These are phyloP conservation scores for Zygosaccharomyces rouxii DNA, from an alignment of 805 yeast species.

Conservation along the genomic window DNA sequence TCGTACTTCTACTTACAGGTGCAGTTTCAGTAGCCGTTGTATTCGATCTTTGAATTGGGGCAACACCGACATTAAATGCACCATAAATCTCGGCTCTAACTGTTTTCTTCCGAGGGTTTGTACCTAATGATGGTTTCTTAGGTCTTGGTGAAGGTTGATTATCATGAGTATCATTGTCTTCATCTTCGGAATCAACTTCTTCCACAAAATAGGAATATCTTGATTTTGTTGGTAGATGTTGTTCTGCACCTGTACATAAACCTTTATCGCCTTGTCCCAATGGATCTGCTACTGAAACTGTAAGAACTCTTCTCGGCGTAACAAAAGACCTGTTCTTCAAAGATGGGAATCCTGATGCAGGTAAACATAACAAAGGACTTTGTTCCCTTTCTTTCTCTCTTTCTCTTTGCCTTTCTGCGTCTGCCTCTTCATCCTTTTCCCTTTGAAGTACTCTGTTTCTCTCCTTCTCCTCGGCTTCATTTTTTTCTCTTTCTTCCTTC, in stretches of 20 bases:
- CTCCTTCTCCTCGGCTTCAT: constrained; percentile 1
- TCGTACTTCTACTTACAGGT: constrained; percentile 1
- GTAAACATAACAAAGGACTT: constrained; percentile 25
- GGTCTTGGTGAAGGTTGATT: neutral
- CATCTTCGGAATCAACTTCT: constrained; percentile 18
- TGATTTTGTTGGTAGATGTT: constrained; percentile 26
- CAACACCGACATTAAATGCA: constrained; percentile 1
- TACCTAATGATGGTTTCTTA: neutral
- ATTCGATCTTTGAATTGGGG: constrained; percentile 2
- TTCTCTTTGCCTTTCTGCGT: neutral
- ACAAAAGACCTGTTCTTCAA: constrained; percentile 13
- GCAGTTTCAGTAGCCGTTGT: neutral
- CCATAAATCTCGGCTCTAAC: constrained; percentile 5
- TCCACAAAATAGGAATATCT: constrained; percentile 35
- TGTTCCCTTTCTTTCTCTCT: constrained; percentile 5
- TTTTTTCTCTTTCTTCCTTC: constrained; percentile 20
- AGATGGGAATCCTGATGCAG: constrained; percentile 35
- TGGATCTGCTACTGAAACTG: constrained; percentile 2
- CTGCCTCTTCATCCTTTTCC: constrained; percentile 3
- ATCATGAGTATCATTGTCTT: neutral
- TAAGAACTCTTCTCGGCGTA: constrained; percentile 2
- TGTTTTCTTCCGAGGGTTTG: neutral
- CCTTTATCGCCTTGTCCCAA: constrained; percentile 16
- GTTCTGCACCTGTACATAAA: constrained; percentile 26
- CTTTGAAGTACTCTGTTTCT: constrained; percentile 9